Conservation (phyloP, 177 flowering plant genomes). For the Vitis hybrid region DNA sequence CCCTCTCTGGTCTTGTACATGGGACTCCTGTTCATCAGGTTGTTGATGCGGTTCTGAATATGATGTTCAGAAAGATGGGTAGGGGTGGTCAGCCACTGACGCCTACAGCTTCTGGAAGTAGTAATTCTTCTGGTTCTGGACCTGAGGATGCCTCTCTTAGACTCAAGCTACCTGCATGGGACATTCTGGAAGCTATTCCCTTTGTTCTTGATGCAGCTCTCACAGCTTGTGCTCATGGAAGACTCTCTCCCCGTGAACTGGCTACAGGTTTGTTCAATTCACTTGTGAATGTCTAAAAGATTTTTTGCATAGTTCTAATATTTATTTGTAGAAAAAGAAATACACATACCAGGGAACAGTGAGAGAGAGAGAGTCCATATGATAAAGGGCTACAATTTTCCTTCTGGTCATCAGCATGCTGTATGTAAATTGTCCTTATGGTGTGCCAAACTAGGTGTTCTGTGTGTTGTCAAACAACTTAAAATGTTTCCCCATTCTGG, state of each 20-base stretch:
- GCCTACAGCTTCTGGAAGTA: slow-evolving; percentile 39
- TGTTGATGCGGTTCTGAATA: slow-evolving; percentile 36
- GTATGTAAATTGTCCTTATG: neutral
- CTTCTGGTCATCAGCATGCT: no score
- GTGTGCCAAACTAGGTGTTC: neutral
- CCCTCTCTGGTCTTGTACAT: slow-evolving; percentile 36
- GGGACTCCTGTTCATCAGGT: slow-evolving; percentile 44
- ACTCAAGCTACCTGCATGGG: slow-evolving; percentile 54
- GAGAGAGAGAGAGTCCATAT: no score
- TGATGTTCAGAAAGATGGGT: slow-evolving; percentile 45
- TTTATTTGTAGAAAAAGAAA: no score
- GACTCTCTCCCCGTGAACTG: slow-evolving; percentile 47
- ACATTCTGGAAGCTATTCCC: slow-evolving; percentile 51
- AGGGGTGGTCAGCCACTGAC: slow-evolving; percentile 23
- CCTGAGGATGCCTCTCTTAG: slow-evolving; percentile 25
- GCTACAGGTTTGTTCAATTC: slow-evolving; percentile 38
- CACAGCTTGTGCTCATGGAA: slow-evolving; percentile 52
- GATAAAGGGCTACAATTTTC: no score
- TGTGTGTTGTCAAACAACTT: neutral
- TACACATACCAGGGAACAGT: no score
- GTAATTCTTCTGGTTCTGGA: slow-evolving; percentile 31
- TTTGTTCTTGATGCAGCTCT: slow-evolving; percentile 54
- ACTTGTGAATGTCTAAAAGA: neutral
- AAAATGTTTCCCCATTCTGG: neutral
- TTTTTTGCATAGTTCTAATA: no score